phyloP scores from a whole-genome alignment of 352 stramenopile species.

The Elongisporangium anandrum region DNA sequence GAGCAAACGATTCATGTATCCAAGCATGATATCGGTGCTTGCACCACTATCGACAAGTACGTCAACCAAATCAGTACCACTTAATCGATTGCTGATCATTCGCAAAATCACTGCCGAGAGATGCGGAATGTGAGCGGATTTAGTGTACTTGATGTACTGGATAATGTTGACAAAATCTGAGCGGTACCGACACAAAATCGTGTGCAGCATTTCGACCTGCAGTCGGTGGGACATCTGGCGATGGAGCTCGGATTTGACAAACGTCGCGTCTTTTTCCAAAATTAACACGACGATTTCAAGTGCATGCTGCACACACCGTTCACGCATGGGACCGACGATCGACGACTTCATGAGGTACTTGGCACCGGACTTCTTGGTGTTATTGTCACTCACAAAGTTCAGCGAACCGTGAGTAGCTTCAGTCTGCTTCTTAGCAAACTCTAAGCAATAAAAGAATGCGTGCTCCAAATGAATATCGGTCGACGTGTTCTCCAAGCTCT shows the following conservation, averaged over 20 bases:
- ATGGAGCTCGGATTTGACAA: constrained; percentile 57
- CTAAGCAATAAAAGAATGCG: constrained; percentile 80
- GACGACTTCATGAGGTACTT: constrained; percentile 52
- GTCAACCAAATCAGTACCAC: constrained; percentile 53
- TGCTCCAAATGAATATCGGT: constrained; percentile 73
- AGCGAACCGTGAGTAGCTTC: constrained; percentile 66
- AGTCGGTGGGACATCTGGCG: constrained; percentile 51
- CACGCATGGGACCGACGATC: constrained; percentile 39
- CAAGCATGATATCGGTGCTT: constrained; percentile 63
- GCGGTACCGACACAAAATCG: constrained; percentile 63
- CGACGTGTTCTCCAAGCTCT: constrained; percentile 66
- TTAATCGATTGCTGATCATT: constrained; percentile 63
- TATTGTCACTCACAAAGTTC: constrained; percentile 50
- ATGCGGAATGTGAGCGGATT: constrained; percentile 64
- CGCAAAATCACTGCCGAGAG: constrained; percentile 66
- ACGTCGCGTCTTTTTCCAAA: constrained; percentile 61
- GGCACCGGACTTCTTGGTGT: constrained; percentile 34
- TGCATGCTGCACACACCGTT: constrained; percentile 69
- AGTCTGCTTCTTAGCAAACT: constrained; percentile 70
- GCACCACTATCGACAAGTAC: constrained; percentile 61
- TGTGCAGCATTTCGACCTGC: constrained; percentile 77
- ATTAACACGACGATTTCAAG: constrained; percentile 77
- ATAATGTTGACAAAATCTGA: constrained; percentile 75
- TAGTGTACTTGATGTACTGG: constrained; percentile 84
- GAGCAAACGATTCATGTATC: constrained; percentile 77